Evolutionary conservation across 2,329 filamentous ascomycete species (phyloP).

Genomic region (Penicillium aurantiogriseum): DNA sequence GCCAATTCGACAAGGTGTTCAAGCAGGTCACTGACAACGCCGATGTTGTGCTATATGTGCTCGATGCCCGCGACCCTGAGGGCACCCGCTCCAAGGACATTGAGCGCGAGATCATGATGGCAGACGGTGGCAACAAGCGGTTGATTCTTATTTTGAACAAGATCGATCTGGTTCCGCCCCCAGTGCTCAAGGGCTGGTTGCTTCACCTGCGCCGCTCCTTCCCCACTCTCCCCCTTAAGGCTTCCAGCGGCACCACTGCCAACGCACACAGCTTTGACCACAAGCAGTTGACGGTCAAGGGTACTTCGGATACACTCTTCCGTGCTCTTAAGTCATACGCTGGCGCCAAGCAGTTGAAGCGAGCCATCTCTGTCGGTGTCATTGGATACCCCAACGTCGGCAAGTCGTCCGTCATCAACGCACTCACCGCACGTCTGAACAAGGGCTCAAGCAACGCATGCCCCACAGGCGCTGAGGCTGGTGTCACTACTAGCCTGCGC

Average conservation of each 20-base stretch:
- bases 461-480: slow-evolving; percentile 85
- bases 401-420: slow-evolving; percentile 96
- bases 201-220: slow-evolving; percentile 82
- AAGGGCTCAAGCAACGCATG: slow-evolving; percentile 66
- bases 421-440: slow-evolving; percentile 73
- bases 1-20: slow-evolving; percentile 93
- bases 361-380: slow-evolving; percentile 84
- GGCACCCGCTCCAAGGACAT: slow-evolving; percentile 88
- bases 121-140: slow-evolving; percentile 76
- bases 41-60: slow-evolving; percentile 88
- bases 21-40: slow-evolving; percentile 87
- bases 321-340: slow-evolving; percentile 87
- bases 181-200: slow-evolving; percentile 82
- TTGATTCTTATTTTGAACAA: slow-evolving; percentile 93
- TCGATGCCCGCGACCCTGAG: slow-evolving; percentile 88
- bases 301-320: slow-evolving; percentile 80
- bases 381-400: slow-evolving; percentile 96
- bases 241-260: slow-evolving; percentile 74
- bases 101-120: slow-evolving; percentile 88
- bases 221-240: slow-evolving; percentile 84
- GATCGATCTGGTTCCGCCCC: slow-evolving; percentile 82
- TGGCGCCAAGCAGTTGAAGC: slow-evolving; percentile 78
- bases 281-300: slow-evolving; percentile 81
- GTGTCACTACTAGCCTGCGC: slow-evolving; percentile 83
- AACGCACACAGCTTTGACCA: slow-evolving; percentile 93